Conservation (phyloP, 345 rosid species). For the Eucalyptus paniculata region DNA sequence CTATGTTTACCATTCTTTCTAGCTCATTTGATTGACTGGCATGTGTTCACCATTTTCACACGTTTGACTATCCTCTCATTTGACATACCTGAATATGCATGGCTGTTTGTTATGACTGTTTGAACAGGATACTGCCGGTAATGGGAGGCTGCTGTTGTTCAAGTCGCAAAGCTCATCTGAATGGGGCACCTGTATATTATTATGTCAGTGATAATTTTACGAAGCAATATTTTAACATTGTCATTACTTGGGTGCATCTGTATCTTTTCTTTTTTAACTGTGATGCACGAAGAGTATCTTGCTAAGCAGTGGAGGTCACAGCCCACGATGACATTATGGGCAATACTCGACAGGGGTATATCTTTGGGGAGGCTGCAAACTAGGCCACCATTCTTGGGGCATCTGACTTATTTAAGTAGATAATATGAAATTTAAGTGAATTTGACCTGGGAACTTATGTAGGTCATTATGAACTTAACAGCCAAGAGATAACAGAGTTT, state of each 20-base stretch:
- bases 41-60: not conserved
- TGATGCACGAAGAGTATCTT: not conserved
- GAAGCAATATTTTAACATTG: not conserved
- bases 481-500: not conserved
- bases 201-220: constrained; percentile 36
- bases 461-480: not conserved
- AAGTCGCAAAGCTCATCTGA: constrained; percentile 62
- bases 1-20: not conserved
- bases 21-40: not conserved
- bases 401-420: not conserved
- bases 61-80: not conserved
- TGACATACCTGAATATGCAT: not conserved
- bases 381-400: not conserved
- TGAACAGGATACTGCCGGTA: constrained; percentile 11
- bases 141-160: constrained; percentile 98
- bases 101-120: not conserved
- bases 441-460: not conserved
- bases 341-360: not conserved
- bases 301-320: not conserved
- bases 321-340: not conserved
- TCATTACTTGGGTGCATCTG: not conserved
- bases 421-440: not conserved
- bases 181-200: constrained; percentile 69
- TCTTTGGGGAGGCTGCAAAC: not conserved
- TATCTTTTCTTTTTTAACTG: not conserved